phyloP scores from a whole-genome alignment of 176 grass and related monocot species.

The Rhynchospora breviuscula region DNA sequence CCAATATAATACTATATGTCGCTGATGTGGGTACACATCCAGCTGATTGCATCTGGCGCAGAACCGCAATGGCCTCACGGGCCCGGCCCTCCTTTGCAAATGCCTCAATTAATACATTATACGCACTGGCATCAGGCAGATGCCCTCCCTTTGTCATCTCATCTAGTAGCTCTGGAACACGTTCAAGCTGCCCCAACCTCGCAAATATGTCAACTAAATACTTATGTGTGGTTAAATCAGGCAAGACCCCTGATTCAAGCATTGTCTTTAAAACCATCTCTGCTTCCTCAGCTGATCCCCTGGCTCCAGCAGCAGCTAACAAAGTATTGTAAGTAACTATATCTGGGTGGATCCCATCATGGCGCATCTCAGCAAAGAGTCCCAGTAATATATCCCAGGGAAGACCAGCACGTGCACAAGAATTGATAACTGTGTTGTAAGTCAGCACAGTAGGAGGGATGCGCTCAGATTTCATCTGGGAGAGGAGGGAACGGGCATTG shows the following conservation, averaged over 20 bases:
- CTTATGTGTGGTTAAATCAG: conserved; percentile 53
- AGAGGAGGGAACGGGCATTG: conserved; percentile 51
- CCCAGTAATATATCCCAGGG: conserved; percentile 67
- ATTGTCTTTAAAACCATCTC: conserved; percentile 90
- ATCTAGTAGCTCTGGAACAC: conserved; percentile 46
- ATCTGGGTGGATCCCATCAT: conserved; percentile 69
- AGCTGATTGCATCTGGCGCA: conserved; percentile 83
- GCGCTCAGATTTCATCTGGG: conserved; percentile 65
- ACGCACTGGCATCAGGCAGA: conserved; percentile 49
- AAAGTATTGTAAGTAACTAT: conserved; percentile 94
- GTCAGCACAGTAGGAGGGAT: conserved; percentile 71
- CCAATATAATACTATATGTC: conserved; percentile 77
- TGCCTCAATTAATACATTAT: conserved; percentile 78
- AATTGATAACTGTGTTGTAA: conserved; percentile 80
- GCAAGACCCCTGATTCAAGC: conserved; percentile 68
- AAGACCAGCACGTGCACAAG: conserved; percentile 70
- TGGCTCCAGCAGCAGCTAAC: conserved; percentile 52
- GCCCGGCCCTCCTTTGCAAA: conserved; percentile 55
- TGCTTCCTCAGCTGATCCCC: conserved; percentile 59
- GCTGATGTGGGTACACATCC: conserved; percentile 61
- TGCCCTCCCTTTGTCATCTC: conserved; percentile 64
- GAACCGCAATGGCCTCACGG: conserved; percentile 51
- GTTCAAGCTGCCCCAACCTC: conserved; percentile 38
- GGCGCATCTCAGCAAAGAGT: conserved; percentile 94
- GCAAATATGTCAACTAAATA: conserved; percentile 67